A percentile compares a stretch with the other conserved stretches of the same genome.
phyloP scores from a whole-genome alignment of 75 land plant species.

The Cryptomeria japonica region DNA sequence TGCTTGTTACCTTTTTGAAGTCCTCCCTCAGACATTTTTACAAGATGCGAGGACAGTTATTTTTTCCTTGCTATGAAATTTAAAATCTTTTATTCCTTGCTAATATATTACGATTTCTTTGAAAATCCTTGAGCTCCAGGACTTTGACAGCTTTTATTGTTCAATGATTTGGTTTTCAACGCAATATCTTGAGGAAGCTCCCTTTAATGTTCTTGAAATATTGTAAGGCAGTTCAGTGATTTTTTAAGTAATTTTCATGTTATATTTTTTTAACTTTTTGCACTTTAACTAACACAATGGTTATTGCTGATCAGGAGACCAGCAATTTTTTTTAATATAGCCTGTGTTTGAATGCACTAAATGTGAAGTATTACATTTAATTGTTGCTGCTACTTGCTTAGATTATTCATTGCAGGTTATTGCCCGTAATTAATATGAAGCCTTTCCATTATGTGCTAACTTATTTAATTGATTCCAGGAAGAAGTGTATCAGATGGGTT shows the following conservation, averaged over 20 bases:
- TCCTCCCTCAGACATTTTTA: neutral
- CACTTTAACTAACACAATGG: neutral
- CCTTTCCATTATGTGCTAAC: neutral
- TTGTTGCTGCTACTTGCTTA: neutral
- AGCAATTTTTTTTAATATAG: neutral
- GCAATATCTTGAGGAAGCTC: neutral
- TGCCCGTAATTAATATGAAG: neutral
- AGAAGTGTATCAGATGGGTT: conserved; percentile 28
- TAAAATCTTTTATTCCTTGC: neutral
- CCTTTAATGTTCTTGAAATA: neutral
- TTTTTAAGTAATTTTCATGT: neutral
- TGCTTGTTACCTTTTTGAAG: neutral
- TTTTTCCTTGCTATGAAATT: neutral
- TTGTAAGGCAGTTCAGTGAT: neutral
- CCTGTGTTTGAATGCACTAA: neutral
- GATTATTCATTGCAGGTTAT: neutral
- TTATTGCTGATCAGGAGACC: neutral
- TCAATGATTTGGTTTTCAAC: neutral
- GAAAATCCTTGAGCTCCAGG: neutral
- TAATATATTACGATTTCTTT: neutral
- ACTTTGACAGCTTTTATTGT: neutral
- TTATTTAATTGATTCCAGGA: conserved; percentile 11
- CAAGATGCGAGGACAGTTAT: neutral
- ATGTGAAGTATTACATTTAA: neutral
- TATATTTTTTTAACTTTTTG: neutral